Base-by-base conservation (phyloP, 257 asterid species). In the Primulina tabacum region DNA sequence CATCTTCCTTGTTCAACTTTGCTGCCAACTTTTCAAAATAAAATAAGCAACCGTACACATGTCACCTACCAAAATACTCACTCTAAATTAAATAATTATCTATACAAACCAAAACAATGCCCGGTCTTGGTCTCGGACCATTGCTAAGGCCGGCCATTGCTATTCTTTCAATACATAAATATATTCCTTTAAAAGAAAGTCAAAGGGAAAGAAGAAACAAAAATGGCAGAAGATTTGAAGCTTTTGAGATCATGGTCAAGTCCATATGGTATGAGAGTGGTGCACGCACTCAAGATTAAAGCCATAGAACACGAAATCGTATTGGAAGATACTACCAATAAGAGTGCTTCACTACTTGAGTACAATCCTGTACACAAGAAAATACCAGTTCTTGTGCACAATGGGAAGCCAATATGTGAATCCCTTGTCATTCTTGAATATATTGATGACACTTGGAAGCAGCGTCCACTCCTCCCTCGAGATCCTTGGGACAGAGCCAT, bases 241-340 rank as follows among this genome's bases (percentile, higher is more conserved):
- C 88, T 90, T 68, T 82, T 83, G 67, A 77, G 87, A 34, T 72
- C 89, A 73, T 85, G 92, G 96, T 85, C 92, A n/a, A 90, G 97
- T 29, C 84, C 69, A 7, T 90, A 11, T 72, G 81, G 82, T 47
- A 26, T 85, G 72, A 85, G 96, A 73, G 77, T 72, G 0, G 88
- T 80, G 14, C 80, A 80, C 16, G 96, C 96, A 0, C 81, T 90
- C 47, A 77, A 79, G 75, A 76, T 90, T 64, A 88, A 90, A 66
- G 88, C 86, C 40, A 52, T 87, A 14, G 82, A 82, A 32, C 84
- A 73, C 20, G 92, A 90, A 35, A 53, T 79, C 8, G 53, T 85
- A 6, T 58, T 78, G 5, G 96, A 90, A 56, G 94, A 87, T 80
- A 40, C 87, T 11, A 79, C 29, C 35, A 78, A 69, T 79, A 88